Percentiles rank a stretch among this genome's conserved stretches.
phyloP scores from a whole-genome alignment of 2,329 filamentous ascomycete genomes.

The Scortechinia acanthostroma region DNA sequence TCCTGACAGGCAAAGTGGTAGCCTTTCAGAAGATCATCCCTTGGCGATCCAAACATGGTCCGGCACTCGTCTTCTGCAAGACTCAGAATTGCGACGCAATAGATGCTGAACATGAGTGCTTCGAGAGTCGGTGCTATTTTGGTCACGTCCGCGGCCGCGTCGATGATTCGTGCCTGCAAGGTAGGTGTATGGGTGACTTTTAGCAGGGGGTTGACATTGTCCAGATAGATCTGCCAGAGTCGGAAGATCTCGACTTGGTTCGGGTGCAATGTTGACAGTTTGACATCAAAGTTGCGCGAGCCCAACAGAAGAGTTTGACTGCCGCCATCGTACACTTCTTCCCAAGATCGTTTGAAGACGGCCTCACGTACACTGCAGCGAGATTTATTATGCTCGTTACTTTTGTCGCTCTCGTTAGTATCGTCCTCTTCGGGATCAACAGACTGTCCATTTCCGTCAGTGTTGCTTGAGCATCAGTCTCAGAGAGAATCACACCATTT shows the following conservation, averaged over 20 bases:
- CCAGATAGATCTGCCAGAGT: conserved; percentile 64
- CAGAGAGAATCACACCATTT: conserved; percentile 8
- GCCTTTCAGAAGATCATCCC: conserved; percentile 36
- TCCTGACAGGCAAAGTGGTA: conserved; percentile 55
- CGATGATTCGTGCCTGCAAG: conserved; percentile 56
- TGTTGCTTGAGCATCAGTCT: background rate
- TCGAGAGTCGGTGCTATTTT: conserved; percentile 50
- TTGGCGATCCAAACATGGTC: conserved; percentile 42
- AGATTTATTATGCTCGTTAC: too few species aligned
- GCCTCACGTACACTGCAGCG: too few species aligned
- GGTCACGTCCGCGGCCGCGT: conserved; percentile 45
- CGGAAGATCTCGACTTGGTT: conserved; percentile 51
- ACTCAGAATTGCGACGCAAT: conserved; percentile 48
- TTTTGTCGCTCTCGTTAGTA: too few species aligned
- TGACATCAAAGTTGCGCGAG: conserved; percentile 29
- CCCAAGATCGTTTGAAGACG: background rate
- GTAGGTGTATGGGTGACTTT: conserved; percentile 64
- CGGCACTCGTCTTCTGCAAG: conserved; percentile 45
- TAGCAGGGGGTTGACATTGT: conserved; percentile 62
- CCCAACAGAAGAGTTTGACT: conserved; percentile 51
- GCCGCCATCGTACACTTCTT: conserved; percentile 24
- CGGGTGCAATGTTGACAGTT: conserved; percentile 34
- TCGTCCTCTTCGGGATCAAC: too few species aligned
- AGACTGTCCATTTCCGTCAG: too few species aligned
- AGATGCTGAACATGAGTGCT: conserved; percentile 63